A percentile compares a stretch with the other conserved stretches of the same genome.
These are phyloP conservation scores for Nakazawaea ambrosiae DNA, from an alignment of 805 yeast genomes.

Conservation along the genomic window DNA sequence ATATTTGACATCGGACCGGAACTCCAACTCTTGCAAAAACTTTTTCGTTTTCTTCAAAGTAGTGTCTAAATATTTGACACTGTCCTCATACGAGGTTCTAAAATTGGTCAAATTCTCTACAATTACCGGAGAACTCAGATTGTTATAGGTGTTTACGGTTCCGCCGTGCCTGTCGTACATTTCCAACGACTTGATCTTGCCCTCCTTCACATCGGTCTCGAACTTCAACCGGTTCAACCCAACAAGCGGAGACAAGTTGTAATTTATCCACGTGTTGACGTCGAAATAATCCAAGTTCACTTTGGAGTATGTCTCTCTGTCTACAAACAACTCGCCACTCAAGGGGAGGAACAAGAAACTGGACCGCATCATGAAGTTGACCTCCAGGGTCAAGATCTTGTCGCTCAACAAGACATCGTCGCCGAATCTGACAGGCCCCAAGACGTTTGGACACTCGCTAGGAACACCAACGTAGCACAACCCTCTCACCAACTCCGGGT, in stretches of 20 bases:
- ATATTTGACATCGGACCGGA: conserved; percentile 44
- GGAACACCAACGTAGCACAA: conserved; percentile 81
- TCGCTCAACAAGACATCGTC: conserved; percentile 74
- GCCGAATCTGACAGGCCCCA: conserved; percentile 81
- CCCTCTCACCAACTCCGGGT: conserved; percentile 66
- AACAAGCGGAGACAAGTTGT: conserved; percentile 71
- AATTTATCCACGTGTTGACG: conserved; percentile 72
- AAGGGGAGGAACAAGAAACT: conserved; percentile 73
- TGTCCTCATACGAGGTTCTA: conserved; percentile 42
- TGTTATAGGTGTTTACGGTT: conserved; percentile 11
- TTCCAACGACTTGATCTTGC: conserved; percentile 10
- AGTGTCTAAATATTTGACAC: conserved; percentile 55
- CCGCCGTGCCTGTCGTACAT: conserved; percentile 11
- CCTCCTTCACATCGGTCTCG: conserved; percentile 20
- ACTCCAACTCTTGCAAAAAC: conserved; percentile 51
- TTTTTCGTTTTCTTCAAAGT: conserved; percentile 54
- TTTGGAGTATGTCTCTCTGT: conserved; percentile 48
- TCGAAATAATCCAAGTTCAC: conserved; percentile 72
- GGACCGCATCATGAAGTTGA: conserved; percentile 84
- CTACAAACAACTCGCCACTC: conserved; percentile 67
- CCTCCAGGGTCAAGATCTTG: conserved; percentile 69
- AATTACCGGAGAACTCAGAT: conserved; percentile 7
- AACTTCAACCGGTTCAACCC: conserved; percentile 26
- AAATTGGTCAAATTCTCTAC: conserved; percentile 14
- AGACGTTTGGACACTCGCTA: conserved; percentile 71